Percentiles rank a stretch among this genome's conserved stretches.
These are phyloP conservation scores for Pyrenula aspistea DNA, from an alignment of 495 filamentous ascomycete species.

Conservation along the genomic window DNA sequence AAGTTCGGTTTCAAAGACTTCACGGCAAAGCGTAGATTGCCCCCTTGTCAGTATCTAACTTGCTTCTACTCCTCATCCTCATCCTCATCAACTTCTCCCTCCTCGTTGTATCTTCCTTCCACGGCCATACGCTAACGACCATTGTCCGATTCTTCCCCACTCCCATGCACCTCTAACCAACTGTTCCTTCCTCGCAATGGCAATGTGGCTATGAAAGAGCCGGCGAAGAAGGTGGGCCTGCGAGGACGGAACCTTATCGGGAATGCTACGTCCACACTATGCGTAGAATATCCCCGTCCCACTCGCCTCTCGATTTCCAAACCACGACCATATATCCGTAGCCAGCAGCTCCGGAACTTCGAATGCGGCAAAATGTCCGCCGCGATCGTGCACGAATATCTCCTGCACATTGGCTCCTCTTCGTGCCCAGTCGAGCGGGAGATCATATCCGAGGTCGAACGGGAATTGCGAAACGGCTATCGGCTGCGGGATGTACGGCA, in stretches of 20 bases:
- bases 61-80: too few relatives aligned
- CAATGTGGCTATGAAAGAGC: too few relatives aligned
- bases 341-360: slow-evolving; percentile 33
- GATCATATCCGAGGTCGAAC: slow-evolving; percentile 7
- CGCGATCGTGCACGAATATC: slow-evolving; percentile 11
- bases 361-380: slow-evolving; percentile 42
- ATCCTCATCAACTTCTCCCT: too few relatives aligned
- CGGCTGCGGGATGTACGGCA: slow-evolving; percentile 6
- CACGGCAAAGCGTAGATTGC: too few relatives aligned
- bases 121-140: too few relatives aligned
- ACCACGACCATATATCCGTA: slow-evolving; percentile 14
- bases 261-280: slow-evolving; percentile 9
- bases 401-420: slow-evolving; percentile 11
- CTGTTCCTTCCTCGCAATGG: too few relatives aligned
- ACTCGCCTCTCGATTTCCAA: slow-evolving; percentile 1
- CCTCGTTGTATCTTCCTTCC: too few relatives aligned
- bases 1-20: too few relatives aligned
- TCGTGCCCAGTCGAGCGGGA: slow-evolving; percentile 8
- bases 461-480: slow-evolving; percentile 14
- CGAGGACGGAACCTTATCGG: slow-evolving; percentile 13
- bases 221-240: too few relatives aligned
- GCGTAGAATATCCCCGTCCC: slow-evolving; percentile 2
- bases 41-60: too few relatives aligned
- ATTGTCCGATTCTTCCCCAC: too few relatives aligned
- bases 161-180: too few relatives aligned